A percentile compares a stretch with the other conserved stretches of the same genome.
These are phyloP conservation scores for Cryphonectria parasitica DNA, from an alignment of 2,329 filamentous ascomycete species.

Conservation along the genomic window DNA sequence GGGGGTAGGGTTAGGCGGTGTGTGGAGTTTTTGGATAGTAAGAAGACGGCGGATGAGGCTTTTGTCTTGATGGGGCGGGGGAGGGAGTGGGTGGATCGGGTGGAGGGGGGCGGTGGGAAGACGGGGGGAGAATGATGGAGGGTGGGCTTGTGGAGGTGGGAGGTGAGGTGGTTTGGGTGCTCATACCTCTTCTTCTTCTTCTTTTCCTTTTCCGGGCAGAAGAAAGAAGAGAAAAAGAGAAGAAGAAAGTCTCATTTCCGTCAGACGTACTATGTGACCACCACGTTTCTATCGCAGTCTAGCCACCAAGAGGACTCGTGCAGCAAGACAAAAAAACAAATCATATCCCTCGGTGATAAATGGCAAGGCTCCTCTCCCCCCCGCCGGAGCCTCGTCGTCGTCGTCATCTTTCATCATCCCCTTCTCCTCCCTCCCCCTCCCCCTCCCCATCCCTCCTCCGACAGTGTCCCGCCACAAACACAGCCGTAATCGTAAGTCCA, in stretches of 20 bases:
- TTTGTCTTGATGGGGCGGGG: constrained; percentile 10
- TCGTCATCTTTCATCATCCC: neutral
- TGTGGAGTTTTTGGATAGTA: constrained; percentile 27
- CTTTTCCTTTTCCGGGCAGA: too few species aligned
- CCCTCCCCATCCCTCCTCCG: neutral
- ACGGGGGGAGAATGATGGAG: neutral
- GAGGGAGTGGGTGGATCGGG: constrained; percentile 14
- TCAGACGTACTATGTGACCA: neutral
- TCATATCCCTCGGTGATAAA: neutral
- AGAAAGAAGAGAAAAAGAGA: neutral
- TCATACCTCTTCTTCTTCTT: too few species aligned
- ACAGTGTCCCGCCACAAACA: constrained; percentile 29
- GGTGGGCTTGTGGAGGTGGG: neutral
- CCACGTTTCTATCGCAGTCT: neutral
- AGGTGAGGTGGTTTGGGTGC: neutral
- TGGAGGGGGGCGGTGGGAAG: neutral
- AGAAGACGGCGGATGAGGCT: constrained; percentile 8
- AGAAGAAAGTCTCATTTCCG: neutral
- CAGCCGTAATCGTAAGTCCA: constrained; percentile 20
- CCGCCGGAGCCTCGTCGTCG: neutral
- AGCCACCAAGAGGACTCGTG: neutral
- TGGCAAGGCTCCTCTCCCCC: neutral
- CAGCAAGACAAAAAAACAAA: neutral
- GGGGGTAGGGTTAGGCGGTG: constrained; percentile 21
- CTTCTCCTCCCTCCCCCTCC: neutral